Evolutionary conservation across 768 basidiomycete species (phyloP).

Genomic region (Lepiota venenata): DNA sequence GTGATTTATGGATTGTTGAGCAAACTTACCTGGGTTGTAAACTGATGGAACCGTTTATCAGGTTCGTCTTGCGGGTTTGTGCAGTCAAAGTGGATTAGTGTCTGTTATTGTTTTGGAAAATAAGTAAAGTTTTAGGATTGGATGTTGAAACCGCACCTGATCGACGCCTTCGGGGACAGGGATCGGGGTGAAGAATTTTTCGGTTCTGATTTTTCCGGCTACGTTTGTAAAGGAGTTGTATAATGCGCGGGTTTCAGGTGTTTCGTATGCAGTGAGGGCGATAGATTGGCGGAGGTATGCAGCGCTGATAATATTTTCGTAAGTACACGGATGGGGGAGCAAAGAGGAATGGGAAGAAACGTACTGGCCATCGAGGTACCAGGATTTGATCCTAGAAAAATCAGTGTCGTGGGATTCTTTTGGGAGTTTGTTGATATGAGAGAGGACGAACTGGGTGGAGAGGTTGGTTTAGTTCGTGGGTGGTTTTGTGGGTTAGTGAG

Average conservation of each 20-base stretch:
- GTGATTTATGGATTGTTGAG: too few relatives aligned
- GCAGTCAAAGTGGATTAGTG: constrained; percentile 74
- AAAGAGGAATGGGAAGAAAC: not conserved
- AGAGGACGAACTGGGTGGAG: constrained; percentile 69
- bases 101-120: constrained; percentile 37
- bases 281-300: constrained; percentile 87
- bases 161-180: constrained; percentile 81
- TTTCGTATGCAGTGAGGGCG: constrained; percentile 83
- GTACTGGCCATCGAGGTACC: constrained; percentile 95
- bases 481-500: not conserved
- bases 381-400: constrained; percentile 96
- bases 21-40: constrained; percentile 70
- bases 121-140: not conserved
- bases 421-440: constrained; percentile 83
- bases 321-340: not conserved
- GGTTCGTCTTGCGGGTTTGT: constrained; percentile 70
- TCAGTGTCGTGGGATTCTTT: constrained; percentile 93
- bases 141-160: constrained; percentile 48
- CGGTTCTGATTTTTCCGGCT: constrained; percentile 74
- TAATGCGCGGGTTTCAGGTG: constrained; percentile 80
- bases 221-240: constrained; percentile 85
- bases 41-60: constrained; percentile 84
- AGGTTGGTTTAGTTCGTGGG: not conserved
- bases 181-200: constrained; percentile 68
- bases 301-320: constrained; percentile 47